Conservation (phyloP, 1,284 basidiomycete species). For the Rhodotorula sp. region DNA sequence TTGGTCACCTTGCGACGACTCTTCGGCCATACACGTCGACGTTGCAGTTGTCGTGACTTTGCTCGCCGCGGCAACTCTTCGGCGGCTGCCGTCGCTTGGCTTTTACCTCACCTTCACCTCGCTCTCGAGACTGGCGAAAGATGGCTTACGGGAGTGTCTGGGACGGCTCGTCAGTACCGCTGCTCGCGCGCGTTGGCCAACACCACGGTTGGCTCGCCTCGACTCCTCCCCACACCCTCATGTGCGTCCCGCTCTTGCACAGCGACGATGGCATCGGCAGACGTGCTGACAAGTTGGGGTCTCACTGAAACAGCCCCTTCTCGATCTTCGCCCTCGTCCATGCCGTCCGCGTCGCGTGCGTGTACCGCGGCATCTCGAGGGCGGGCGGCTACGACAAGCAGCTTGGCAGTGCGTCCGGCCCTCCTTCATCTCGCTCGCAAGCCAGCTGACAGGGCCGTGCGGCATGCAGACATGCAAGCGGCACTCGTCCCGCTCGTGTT, state of each 20-base stretch:
- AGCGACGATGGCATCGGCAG: background rate
- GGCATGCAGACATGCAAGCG: slow-evolving; percentile 31
- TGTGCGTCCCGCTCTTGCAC: slow-evolving; percentile 10
- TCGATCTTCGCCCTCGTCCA: slow-evolving; percentile 37
- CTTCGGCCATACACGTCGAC: no score
- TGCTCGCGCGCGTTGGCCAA: slow-evolving; percentile 10
- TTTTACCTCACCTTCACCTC: background rate
- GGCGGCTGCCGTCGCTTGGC: background rate
- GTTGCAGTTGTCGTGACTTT: no score
- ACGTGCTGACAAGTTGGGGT: no score
- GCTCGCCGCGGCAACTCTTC: no score
- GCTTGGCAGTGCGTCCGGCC: slow-evolving; percentile 29
- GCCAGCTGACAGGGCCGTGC: background rate
- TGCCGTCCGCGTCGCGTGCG: slow-evolving; percentile 35
- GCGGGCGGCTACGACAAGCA: slow-evolving; percentile 33
- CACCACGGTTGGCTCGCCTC: slow-evolving; percentile 13
- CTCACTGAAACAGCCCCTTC: slow-evolving; percentile 25
- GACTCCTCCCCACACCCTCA: slow-evolving; percentile 13
- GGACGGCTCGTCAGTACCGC: slow-evolving; percentile 20
- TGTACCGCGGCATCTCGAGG: slow-evolving; percentile 33
- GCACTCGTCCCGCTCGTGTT: slow-evolving; percentile 39
- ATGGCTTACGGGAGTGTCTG: slow-evolving; percentile 3
- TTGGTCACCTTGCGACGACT: no score
- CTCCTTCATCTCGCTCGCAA: no score
- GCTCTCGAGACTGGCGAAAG: background rate